Conservation (phyloP, 352 stramenopile species). For the Phytophthora niederhauseri region DNA sequence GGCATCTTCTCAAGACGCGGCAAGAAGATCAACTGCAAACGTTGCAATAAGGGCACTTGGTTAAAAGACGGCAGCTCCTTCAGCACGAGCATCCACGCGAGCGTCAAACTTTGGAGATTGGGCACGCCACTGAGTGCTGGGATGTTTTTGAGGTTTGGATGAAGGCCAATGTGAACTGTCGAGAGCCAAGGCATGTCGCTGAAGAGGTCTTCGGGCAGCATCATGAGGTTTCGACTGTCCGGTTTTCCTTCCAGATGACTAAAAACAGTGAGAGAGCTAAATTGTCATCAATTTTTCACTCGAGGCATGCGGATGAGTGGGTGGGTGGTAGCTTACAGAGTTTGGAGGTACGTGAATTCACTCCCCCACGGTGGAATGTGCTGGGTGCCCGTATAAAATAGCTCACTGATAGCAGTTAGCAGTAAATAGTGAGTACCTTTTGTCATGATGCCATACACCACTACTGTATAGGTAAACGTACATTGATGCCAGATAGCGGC, state of each 20-base stretch:
- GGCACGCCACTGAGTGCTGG: slow-evolving; percentile 25
- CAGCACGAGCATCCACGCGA: slow-evolving; percentile 18
- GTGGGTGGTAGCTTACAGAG: slow-evolving; percentile 24
- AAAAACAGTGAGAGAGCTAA: not conserved
- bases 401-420: not conserved
- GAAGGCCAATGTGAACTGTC: slow-evolving; percentile 22
- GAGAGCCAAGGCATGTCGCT: slow-evolving; percentile 31
- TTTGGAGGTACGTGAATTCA: slow-evolving; percentile 37
- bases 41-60: slow-evolving; percentile 8
- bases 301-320: not conserved
- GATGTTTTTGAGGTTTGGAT: slow-evolving; percentile 11
- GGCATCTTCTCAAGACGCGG: slow-evolving; percentile 20
- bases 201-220: slow-evolving; percentile 26
- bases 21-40: slow-evolving; percentile 13
- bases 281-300: too few relatives aligned
- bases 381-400: slow-evolving; percentile 34
- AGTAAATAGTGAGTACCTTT: not conserved
- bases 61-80: slow-evolving; percentile 15
- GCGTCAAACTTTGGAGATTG: slow-evolving; percentile 29
- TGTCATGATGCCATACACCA: not conserved
- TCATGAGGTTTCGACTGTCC: slow-evolving; percentile 14
- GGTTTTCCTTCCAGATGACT: slow-evolving; percentile 34
- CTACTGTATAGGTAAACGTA: slow-evolving; percentile 12
- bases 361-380: slow-evolving; percentile 26
- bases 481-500: slow-evolving; percentile 27